Base-by-base conservation (phyloP, 768 basidiomycete genomes). In the Leccinum barrowsii region DNA sequence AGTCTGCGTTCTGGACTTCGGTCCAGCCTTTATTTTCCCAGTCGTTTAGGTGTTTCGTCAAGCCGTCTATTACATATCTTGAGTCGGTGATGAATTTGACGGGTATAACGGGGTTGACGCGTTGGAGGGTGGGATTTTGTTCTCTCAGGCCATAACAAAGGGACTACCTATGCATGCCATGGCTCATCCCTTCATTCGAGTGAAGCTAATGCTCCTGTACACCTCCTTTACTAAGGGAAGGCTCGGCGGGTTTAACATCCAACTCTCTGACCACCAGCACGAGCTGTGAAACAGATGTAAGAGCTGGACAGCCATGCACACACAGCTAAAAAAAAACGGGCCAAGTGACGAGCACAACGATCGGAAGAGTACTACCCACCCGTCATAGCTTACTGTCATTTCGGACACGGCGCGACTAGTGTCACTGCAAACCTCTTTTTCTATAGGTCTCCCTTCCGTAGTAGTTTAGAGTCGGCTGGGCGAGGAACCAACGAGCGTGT, bases 341-440 rank as follows among this genome's bases (percentile, higher is more conserved):
- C 54, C 53, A 51, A 7, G 58, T 28, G 40, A 21, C 54, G 13
- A 17, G 54, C 54, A 51, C 54, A 51, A 35, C 26, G 54, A 46
- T 55, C 52, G n/a, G 52, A 54, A 55, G 7, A 15, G 2, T 24
- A 24, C n/a, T 12, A 21, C 58, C 35, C 50, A 59, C 54, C 50
- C 46, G 22, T 12, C 4, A 3, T 47, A 51, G 19, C 5, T 55
- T 59, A 55, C 54, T 52, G 50, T 55, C 58, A 30, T 56, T 52
- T 59, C 46, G 1, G 53, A 59, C 59, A 52, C 34, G 8, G 22
- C 46, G 19, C 5, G 46, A 13, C 46, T 13, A 7, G 46, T 13
- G 17, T 24, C 17, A 28, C 51, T 57, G 51, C 24, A 7, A 58
- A 53, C 57, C 34, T 53, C 51, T 7, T 28, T 28, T 8, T 7